A percentile compares a stretch with the other conserved stretches of the same genome.
Evolutionary conservation across 2,329 filamentous ascomycete genomes (phyloP).

Genomic region (Penicillium concentricum): DNA sequence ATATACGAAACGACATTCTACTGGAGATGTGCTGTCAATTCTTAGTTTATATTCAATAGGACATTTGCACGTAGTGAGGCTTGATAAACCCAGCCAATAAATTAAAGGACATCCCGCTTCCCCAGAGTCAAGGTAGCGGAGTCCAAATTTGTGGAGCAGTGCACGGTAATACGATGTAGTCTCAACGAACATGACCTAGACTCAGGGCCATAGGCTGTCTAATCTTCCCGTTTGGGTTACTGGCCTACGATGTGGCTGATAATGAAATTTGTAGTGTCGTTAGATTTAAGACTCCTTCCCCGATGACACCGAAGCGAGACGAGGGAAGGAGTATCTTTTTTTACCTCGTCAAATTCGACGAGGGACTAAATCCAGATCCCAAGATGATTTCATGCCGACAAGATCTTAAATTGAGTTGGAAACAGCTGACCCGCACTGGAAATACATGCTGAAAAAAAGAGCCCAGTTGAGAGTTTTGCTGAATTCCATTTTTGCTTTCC

Average conservation of each 20-base stretch:
- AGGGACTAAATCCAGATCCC: constrained; percentile 27
- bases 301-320: constrained; percentile 18
- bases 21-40: not conserved
- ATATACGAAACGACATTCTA: not conserved
- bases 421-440: constrained; percentile 41
- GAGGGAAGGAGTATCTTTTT: constrained; percentile 13
- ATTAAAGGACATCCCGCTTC: not conserved
- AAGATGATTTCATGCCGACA: constrained; percentile 34
- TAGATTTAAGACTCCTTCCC: constrained; percentile 46
- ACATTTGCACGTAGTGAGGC: not conserved
- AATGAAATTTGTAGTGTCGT: constrained; percentile 22
- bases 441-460: constrained; percentile 41
- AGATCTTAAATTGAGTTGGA: constrained; percentile 43
- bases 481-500: constrained; percentile 37
- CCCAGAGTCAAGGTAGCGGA: not conserved
- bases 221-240: not conserved
- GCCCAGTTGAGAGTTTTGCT: constrained; percentile 29
- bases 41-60: not conserved
- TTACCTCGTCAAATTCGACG: constrained; percentile 48
- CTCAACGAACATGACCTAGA: not conserved
- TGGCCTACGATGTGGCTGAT: not conserved
- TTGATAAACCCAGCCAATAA: not conserved
- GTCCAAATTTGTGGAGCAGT: not conserved
- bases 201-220: not conserved
- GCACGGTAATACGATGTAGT: not conserved